A percentile compares a stretch with the other conserved stretches of the same genome.
These are phyloP conservation scores for Nannizzia gypsea DNA, from an alignment of 2,329 filamentous ascomycete species.

Conservation along the genomic window DNA sequence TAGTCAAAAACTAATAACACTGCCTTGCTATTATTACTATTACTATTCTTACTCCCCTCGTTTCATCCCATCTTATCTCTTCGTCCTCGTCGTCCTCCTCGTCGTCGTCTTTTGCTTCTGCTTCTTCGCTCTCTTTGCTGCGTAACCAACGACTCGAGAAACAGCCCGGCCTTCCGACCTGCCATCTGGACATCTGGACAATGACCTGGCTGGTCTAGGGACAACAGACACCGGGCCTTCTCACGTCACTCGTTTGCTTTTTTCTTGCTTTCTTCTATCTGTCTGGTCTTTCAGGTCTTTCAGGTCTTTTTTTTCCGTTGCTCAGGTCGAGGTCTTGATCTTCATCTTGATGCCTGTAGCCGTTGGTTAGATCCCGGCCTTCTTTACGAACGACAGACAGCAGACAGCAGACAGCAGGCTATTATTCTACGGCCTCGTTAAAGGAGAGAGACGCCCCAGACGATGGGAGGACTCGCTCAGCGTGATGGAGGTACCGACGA, in stretches of 20 bases:
- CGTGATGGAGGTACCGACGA: constrained; percentile 20
- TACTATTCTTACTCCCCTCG: background rate
- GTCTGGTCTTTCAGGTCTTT: no score
- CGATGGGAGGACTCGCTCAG: background rate
- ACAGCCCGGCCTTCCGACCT: background rate
- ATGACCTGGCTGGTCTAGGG: constrained; percentile 3
- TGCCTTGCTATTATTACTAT: no score
- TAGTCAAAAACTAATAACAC: background rate
- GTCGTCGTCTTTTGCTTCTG: background rate
- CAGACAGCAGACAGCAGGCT: no score
- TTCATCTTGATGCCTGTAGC: no score
- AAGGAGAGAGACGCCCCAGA: background rate
- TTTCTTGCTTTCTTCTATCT: no score
- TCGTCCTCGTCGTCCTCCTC: no score
- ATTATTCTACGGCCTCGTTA: no score
- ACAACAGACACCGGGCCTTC: background rate
- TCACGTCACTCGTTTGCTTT: background rate
- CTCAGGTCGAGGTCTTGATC: no score
- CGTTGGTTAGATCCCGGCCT: no score
- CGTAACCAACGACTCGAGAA: background rate
- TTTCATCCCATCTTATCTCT: background rate
- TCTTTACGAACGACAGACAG: no score
- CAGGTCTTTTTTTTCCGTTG: no score
- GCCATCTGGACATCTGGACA: background rate
- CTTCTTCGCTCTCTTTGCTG: background rate